Evolutionary conservation across 345 rosid species (phyloP).

Genomic region (Noccaea caerulescens): DNA sequence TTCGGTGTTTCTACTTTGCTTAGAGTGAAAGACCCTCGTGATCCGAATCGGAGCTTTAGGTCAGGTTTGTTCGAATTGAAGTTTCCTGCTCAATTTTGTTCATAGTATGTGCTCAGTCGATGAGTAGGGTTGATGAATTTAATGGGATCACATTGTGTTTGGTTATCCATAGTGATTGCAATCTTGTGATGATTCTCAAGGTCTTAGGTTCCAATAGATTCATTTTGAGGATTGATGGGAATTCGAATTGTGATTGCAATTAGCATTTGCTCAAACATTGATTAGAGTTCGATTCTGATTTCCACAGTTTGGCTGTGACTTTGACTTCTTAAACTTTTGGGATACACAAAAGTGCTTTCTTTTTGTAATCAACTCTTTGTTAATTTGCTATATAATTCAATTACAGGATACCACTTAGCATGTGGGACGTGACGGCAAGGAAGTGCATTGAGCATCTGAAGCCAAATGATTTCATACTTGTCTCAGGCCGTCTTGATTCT

Average conservation of each 20-base stretch:
- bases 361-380: not conserved
- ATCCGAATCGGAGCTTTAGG: slow-evolving; percentile 52
- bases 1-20: slow-evolving; percentile 58
- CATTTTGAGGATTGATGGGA: slow-evolving; percentile 3
- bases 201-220: not conserved
- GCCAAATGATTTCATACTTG: slow-evolving; percentile 61
- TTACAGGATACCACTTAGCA: slow-evolving; percentile 55
- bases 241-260: not conserved
- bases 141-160: not conserved
- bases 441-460: slow-evolving; percentile 57
- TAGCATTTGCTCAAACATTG: not conserved
- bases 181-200: not conserved
- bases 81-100: not conserved
- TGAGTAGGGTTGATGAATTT: not conserved
- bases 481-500: slow-evolving; percentile 58
- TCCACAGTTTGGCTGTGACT: too few species aligned
- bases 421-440: slow-evolving; percentile 57
- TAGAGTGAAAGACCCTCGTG: slow-evolving; percentile 42
- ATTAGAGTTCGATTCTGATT: not conserved
- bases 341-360: not conserved
- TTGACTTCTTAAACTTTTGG: too few species aligned
- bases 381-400: not conserved
- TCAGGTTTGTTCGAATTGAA: slow-evolving; percentile 42
- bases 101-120: not conserved
- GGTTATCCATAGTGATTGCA: not conserved